Percentiles rank a stretch among this genome's conserved stretches.
phyloP scores from a whole-genome alignment of 768 basidiomycete genomes.

The Pulveroboletus sp. region DNA sequence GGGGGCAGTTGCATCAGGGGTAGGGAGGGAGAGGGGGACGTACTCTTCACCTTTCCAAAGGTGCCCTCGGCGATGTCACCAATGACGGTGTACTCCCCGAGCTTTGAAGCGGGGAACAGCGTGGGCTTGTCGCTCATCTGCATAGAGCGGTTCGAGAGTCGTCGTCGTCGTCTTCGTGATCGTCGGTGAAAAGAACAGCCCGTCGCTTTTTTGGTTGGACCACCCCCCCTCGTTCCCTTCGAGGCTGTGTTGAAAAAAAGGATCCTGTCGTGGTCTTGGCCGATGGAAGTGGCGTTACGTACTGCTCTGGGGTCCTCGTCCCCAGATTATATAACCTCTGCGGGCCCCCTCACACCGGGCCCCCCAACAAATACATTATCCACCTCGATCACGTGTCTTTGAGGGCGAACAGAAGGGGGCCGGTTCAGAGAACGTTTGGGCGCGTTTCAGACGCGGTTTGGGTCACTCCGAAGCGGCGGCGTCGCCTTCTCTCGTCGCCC shows the following conservation, averaged over 20 bases:
- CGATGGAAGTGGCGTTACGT: constrained; percentile 22
- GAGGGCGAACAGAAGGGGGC: too few species aligned
- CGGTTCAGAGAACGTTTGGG: too few species aligned
- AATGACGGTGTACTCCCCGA: constrained; percentile 88
- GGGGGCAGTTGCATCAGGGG: constrained; percentile 12
- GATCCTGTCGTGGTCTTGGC: too few species aligned
- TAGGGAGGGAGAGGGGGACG: constrained; percentile 33
- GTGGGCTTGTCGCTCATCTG: constrained; percentile 24
- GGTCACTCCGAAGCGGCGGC: too few species aligned
- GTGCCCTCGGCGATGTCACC: constrained; percentile 92
- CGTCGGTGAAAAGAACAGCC: too few species aligned
- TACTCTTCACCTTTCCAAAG: constrained; percentile 99
- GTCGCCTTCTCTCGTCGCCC: too few species aligned
- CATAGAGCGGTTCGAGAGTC: constrained; percentile 9
- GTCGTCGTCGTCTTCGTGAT: constrained; percentile 12
- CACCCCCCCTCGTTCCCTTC: neutral
- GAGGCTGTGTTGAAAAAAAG: constrained; percentile 23
- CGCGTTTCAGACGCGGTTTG: too few species aligned
- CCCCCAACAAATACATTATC: neutral
- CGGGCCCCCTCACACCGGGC: constrained; percentile 13
- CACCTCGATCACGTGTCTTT: constrained; percentile 12
- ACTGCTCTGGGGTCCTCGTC: constrained; percentile 15
- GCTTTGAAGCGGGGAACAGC: constrained; percentile 58
- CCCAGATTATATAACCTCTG: constrained; percentile 16
- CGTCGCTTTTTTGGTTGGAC: neutral